Conservation (phyloP, 2,329 filamentous ascomycete genomes). For the Elsinoe necatrix region DNA sequence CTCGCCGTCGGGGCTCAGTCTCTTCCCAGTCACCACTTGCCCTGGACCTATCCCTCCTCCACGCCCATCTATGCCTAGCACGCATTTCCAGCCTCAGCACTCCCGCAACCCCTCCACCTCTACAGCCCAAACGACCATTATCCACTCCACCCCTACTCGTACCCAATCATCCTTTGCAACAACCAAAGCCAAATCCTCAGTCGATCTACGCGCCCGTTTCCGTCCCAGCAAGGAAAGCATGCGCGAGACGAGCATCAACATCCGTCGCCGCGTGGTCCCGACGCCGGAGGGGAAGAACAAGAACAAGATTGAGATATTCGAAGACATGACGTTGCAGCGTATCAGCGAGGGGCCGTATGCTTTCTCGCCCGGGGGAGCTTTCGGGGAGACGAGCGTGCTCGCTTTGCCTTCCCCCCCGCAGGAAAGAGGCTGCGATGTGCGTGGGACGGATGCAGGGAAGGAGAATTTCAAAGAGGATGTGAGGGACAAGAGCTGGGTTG, state of each 20-base stretch:
- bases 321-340: constrained; percentile 27
- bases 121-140: neutral
- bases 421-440: constrained; percentile 20
- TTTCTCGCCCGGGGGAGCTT: constrained; percentile 19
- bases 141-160: constrained; percentile 11
- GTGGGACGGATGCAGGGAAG: constrained; percentile 23
- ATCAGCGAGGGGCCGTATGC: constrained; percentile 31
- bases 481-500: constrained; percentile 15
- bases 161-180: constrained; percentile 14
- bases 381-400: neutral
- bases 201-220: constrained; percentile 28
- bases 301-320: constrained; percentile 17
- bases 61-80: neutral
- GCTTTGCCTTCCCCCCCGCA: neutral
- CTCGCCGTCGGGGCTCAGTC: neutral
- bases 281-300: constrained; percentile 12
- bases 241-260: constrained; percentile 17
- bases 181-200: constrained; percentile 24
- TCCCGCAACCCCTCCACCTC: constrained; percentile 1
- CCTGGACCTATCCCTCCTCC: neutral
- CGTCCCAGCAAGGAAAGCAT: constrained; percentile 17
- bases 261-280: constrained; percentile 15
- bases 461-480: constrained; percentile 13
- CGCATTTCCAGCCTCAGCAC: neutral
- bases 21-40: neutral